Evolutionary conservation across 495 filamentous ascomycete genomes (phyloP).

Genomic region (Penicillium desertorum): DNA sequence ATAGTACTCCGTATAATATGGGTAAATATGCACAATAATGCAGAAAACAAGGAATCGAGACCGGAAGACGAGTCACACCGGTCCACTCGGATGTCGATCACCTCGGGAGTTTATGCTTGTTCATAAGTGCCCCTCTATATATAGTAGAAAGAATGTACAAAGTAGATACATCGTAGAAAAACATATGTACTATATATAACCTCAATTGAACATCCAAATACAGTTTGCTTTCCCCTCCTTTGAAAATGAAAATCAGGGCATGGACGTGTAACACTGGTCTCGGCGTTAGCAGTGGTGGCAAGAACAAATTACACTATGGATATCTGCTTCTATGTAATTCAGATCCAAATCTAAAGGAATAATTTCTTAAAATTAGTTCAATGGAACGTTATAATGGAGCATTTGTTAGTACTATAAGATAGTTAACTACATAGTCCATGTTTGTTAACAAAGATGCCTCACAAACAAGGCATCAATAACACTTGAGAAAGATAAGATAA

Average conservation of each 20-base stretch:
- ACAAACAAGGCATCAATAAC: conserved; percentile 7
- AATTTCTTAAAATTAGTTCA: too few species aligned
- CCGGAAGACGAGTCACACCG: conserved; percentile 4
- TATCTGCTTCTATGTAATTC: background rate
- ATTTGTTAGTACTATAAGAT: background rate
- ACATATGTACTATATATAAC: background rate
- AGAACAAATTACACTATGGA: background rate
- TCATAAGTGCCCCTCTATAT: background rate
- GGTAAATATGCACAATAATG: background rate
- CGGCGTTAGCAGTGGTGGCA: background rate
- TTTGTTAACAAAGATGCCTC: background rate
- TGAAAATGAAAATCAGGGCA: background rate
- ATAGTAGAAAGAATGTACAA: too few species aligned
- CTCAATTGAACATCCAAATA: background rate
- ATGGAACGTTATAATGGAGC: background rate
- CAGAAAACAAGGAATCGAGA: conserved; percentile 17
- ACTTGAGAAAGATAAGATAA: background rate
- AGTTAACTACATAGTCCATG: background rate
- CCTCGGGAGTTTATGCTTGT: background rate
- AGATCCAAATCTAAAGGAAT: too few species aligned
- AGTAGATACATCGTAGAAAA: background rate
- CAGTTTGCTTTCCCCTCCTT: background rate
- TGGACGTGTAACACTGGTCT: background rate
- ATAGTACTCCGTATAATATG: too few species aligned
- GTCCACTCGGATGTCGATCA: conserved; percentile 17